phyloP scores from a whole-genome alignment of 2,329 filamentous ascomycete genomes.

The Aspergillus floridensis region DNA sequence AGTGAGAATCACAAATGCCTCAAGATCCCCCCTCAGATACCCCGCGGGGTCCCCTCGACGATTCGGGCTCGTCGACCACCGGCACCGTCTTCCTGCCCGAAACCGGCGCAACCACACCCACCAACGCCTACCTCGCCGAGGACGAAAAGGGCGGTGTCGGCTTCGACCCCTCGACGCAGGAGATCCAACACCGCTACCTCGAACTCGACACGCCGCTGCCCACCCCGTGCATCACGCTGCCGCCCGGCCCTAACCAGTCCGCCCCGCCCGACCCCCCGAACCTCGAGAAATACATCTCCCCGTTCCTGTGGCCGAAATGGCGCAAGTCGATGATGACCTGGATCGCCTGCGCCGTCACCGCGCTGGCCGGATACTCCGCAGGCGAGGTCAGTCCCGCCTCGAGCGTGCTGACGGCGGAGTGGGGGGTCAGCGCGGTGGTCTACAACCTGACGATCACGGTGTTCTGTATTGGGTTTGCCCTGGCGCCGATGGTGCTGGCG shows the following conservation, averaged over 20 bases:
- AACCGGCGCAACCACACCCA: not conserved
- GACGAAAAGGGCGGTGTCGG: not conserved
- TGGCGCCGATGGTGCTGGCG: slow-evolving; percentile 83
- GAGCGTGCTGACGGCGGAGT: slow-evolving; percentile 63
- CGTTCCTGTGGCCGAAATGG: slow-evolving; percentile 67
- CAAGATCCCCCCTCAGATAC: not conserved
- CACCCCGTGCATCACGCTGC: slow-evolving; percentile 34
- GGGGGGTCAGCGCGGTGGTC: slow-evolving; percentile 63
- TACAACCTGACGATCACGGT: slow-evolving; percentile 74
- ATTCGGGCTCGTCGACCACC: not conserved
- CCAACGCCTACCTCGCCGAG: not conserved
- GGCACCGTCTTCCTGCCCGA: not conserved
- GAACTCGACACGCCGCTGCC: slow-evolving; percentile 62
- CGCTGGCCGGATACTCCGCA: slow-evolving; percentile 74
- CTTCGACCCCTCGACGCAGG: slow-evolving; percentile 13
- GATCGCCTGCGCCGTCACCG: slow-evolving; percentile 73
- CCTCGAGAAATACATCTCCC: slow-evolving; percentile 65
- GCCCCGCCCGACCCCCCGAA: slow-evolving; percentile 61
- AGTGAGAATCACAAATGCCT: not conserved
- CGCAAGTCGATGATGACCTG: slow-evolving; percentile 70
- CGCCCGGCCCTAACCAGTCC: slow-evolving; percentile 29
- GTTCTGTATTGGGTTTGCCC: slow-evolving; percentile 76
- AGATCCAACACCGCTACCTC: slow-evolving; percentile 58
- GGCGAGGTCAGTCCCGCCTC: slow-evolving; percentile 74
- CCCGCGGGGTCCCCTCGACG: not conserved